phyloP scores from a whole-genome alignment of 1,139 yeast species.

The Candida sojae region DNA sequence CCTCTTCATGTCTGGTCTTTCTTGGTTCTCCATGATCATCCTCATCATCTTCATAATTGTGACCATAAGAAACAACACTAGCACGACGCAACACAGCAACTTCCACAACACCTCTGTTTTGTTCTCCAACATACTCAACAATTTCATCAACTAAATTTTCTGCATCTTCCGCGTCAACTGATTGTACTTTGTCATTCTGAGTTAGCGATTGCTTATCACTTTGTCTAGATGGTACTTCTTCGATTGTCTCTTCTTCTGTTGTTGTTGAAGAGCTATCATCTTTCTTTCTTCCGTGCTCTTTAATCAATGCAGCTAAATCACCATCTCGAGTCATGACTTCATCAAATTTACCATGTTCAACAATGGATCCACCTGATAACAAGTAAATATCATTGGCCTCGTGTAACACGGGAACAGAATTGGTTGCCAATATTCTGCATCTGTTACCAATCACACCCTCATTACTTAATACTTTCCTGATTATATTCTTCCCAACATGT shows the following conservation, averaged over 20 bases:
- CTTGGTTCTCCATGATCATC: constrained; percentile 17
- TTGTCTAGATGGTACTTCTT: constrained; percentile 29
- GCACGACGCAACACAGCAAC: constrained; percentile 19
- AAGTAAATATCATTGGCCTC: constrained; percentile 29
- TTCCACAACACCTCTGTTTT: constrained; percentile 19
- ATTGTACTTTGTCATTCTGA: constrained; percentile 37
- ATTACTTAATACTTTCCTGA: constrained; percentile 27
- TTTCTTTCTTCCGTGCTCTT: constrained; percentile 27
- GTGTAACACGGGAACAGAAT: constrained; percentile 31
- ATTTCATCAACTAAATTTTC: constrained; percentile 22
- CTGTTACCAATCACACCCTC: constrained; percentile 29
- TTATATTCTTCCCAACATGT: constrained; percentile 35
- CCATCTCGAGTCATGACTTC: constrained; percentile 32
- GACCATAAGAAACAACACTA: constrained; percentile 25
- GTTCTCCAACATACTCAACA: constrained; percentile 23
- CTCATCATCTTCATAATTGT: constrained; percentile 19
- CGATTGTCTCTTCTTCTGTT: constrained; percentile 19
- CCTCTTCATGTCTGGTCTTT: constrained; percentile 31
- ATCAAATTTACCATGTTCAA: constrained; percentile 34
- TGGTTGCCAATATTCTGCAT: constrained; percentile 36
- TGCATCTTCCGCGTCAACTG: constrained; percentile 13
- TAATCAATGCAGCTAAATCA: constrained; percentile 26
- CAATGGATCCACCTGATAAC: constrained; percentile 25
- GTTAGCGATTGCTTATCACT: background rate
- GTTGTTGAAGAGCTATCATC: constrained; percentile 9